Base-by-base conservation (phyloP, 148 eudicot species). In the Vaccinium macrocarpon region DNA sequence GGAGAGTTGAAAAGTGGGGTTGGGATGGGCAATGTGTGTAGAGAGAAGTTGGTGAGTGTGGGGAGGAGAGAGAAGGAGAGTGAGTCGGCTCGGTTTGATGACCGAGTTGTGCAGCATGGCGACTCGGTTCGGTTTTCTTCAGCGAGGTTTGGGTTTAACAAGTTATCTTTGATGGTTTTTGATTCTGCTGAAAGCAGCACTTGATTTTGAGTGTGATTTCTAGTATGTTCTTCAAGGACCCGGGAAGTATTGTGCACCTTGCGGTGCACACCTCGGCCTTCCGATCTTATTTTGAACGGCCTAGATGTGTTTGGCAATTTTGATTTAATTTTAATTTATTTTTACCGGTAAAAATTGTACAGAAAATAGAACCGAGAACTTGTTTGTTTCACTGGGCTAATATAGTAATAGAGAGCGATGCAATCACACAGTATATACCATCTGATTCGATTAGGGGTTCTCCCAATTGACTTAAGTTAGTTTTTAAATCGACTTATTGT, bases 71-170 rank as follows among this genome's bases (percentile, higher is more conserved):
- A 75, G 46, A 83, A 76, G 59, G 77, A 1, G 55, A 89, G 79
- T 75, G 93, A 93, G 92, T 95, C 95, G 15, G 96, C 92, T 86
- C 93, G 98, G 91, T 95, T 91, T 6, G 93, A 78, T 1, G 90
- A 82, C 3, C 88, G 91, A 56, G 90, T 82, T 62, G 66, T 86
- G 48, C 85, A 83, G 81, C 49, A 49, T 55, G 85, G 51, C 74
- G 92, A 96, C 84, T 92, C 95, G 83, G 91, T 90, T 15, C 85
- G 79, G 71, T 96, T 88, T 59, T 81, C 87, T 12, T 91, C 93
- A 3, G 79, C 83, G 12, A 79, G 93, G 82, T 86, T 93, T 89
- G 92, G 29, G 29, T 88, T 90, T 1, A 86, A 88, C 81, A 86
- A 89, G 82, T 84, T 89, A 55, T 85, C 91, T 21, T 84, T 68